These are phyloP conservation scores for Rhytidhysteron rufulum DNA, from an alignment of 2,329 filamentous ascomycete species.

Conservation along the genomic window DNA sequence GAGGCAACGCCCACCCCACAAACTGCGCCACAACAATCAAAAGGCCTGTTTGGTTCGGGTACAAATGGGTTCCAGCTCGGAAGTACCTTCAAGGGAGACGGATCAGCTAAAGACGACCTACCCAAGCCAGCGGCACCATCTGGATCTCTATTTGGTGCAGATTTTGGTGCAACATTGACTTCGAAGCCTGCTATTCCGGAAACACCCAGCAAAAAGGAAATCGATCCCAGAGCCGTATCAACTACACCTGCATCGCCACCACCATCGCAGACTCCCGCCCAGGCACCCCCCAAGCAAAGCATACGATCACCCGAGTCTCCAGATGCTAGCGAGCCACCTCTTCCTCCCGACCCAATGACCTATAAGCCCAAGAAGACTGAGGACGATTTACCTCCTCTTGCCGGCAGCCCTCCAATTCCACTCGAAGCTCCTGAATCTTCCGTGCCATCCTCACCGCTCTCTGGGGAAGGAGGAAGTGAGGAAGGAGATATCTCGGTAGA, in stretches of 20 bases:
- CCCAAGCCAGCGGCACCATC: conserved; percentile 45
- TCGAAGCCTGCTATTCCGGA: conserved; percentile 20
- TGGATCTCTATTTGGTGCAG: conserved; percentile 58
- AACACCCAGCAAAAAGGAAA: conserved; percentile 39
- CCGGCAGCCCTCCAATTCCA: conserved; percentile 46
- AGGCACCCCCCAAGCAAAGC: conserved; percentile 15
- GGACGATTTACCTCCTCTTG: conserved; percentile 43
- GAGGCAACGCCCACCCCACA: conserved; percentile 34
- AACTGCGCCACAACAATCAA: conserved; percentile 15
- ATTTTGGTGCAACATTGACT: conserved; percentile 56
- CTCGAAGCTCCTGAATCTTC: conserved; percentile 34
- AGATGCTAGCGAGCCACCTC: conserved; percentile 19
- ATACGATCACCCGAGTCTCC: not conserved
- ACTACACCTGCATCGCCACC: conserved; percentile 31
- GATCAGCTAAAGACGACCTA: conserved; percentile 57
- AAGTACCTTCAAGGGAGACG: conserved; percentile 64
- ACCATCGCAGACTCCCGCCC: conserved; percentile 4
- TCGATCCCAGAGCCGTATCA: conserved; percentile 32
- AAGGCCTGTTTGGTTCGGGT: conserved; percentile 29
- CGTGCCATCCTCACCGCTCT: conserved; percentile 26
- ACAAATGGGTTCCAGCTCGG: conserved; percentile 60
- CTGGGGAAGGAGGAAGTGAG: conserved; percentile 28
- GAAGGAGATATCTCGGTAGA: conserved; percentile 39
- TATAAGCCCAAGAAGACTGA: conserved; percentile 27
- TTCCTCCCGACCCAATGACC: conserved; percentile 34